These are phyloP conservation scores for Syzygium aromaticum DNA, from an alignment of 345 rosid genomes.

Conservation along the genomic window DNA sequence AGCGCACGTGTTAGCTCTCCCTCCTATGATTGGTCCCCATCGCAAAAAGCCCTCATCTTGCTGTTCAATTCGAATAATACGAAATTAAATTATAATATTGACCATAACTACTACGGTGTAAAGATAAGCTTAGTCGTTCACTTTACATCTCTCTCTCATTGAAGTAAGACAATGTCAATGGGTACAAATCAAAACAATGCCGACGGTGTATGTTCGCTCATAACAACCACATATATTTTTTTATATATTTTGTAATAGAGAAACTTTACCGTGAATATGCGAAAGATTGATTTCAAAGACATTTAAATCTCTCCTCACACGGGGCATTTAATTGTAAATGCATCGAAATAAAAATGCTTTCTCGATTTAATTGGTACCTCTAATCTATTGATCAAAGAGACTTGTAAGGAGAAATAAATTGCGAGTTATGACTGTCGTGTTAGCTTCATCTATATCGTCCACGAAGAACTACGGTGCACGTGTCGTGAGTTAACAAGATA, in stretches of 20 bases:
- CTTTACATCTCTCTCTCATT: background rate
- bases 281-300: rapidly evolving
- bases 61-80: background rate
- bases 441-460: background rate
- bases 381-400: background rate
- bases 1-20: background rate
- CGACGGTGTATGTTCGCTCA: no score
- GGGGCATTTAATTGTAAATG: background rate
- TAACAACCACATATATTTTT: rapidly evolving
- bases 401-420: background rate
- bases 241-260: background rate
- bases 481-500: background rate
- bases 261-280: rapidly evolving
- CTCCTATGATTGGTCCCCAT: background rate
- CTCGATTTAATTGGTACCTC: background rate
- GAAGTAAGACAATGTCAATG: background rate
- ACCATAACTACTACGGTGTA: background rate
- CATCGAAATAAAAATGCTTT: background rate
- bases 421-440: background rate
- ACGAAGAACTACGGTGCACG: background rate
- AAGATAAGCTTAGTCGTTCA: background rate
- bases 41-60: background rate
- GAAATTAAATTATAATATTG: background rate
- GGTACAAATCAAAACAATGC: background rate
- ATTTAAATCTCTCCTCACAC: rapidly evolving